Evolutionary conservation across 345 rosid genomes (phyloP), one percentile per base, ranked within the genome.

Genomic region (Cardiospermum halicacabum): DNA sequence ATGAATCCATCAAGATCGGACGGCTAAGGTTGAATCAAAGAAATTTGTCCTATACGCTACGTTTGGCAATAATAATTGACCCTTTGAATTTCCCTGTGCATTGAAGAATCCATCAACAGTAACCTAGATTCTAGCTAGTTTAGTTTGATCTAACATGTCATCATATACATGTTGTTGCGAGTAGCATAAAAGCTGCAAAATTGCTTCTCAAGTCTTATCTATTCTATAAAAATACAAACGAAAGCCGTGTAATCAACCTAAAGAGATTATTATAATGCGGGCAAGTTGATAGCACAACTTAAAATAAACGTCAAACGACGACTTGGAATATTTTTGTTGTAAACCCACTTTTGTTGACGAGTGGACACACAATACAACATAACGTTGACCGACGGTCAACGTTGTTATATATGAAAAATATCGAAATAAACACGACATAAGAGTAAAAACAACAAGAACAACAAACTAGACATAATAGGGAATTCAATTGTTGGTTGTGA

Each of bases 341-440:
- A 54, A 60, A 66, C 62, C 64, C 60, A 53, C 72, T 70, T 57
- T 70, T 45, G 77, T 77, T 78, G 84, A 79, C 77, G 58, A 71
- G 53, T 15, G 49, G 70, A 68, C 55, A 65, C n/a, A n/a, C n/a
- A n/a, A n/a, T n/a, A n/a, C n/a, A n/a, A n/a, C 40, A 28, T 61
- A 68, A 43, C 69, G 55, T 76, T 69, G 79, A 78, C 77, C 61
- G 49, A 21, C 69, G 58, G 82, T 81, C 85, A 78, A 78, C 68
- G 40, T 24, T 31, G n/a, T n/a, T n/a, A n/a, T n/a, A n/a, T n/a
- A n/a, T n/a, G n/a, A n/a, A n/a, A n/a, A n/a, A 32, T 7, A 22
- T 27, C 26, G 65, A 72, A 66, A 58, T 61, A 39, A 65, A 39
- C 16, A 31, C 62, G 77, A 80, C 82, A 78, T 12, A n/a, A 65